Conservation (phyloP, 345 rosid genomes). For the Psidium friedrichsthalianum region DNA sequence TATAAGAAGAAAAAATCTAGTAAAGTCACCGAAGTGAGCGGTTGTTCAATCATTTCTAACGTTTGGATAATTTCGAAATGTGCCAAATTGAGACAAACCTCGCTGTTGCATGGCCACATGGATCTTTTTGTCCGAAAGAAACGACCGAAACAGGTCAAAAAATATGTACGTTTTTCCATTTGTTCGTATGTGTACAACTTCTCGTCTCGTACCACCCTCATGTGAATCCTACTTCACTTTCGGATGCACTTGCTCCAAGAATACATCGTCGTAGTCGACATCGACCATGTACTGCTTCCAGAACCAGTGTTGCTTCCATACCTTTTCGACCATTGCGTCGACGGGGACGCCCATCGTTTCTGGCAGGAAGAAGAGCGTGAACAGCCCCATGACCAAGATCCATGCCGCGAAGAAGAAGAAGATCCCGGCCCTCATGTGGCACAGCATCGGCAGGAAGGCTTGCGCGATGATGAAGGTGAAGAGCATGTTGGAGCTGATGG, state of each 20-base stretch:
- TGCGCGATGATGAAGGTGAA: conserved; percentile 3
- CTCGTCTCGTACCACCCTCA: background rate
- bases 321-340: conserved; percentile 49
- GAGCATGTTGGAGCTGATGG: conserved; percentile 6
- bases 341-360: conserved; percentile 59
- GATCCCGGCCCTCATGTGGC: background rate
- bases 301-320: conserved; percentile 41
- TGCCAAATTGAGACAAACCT: background rate
- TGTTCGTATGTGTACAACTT: background rate
- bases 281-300: conserved; percentile 27
- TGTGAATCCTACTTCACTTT: background rate
- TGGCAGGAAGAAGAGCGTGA: conserved; percentile 42
- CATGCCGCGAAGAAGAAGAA: conserved; percentile 40
- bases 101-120: background rate
- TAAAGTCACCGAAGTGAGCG: background rate
- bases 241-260: background rate
- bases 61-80: background rate
- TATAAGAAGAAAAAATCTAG: background rate
- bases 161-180: background rate
- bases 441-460: conserved; percentile 5
- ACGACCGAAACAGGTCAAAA: too few species aligned
- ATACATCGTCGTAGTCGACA: background rate
- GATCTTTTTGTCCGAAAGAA: background rate
- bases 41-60: background rate
- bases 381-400: conserved; percentile 55